phyloP scores from a whole-genome alignment of 345 rosid genomes.

The Clarkia xantiana region DNA sequence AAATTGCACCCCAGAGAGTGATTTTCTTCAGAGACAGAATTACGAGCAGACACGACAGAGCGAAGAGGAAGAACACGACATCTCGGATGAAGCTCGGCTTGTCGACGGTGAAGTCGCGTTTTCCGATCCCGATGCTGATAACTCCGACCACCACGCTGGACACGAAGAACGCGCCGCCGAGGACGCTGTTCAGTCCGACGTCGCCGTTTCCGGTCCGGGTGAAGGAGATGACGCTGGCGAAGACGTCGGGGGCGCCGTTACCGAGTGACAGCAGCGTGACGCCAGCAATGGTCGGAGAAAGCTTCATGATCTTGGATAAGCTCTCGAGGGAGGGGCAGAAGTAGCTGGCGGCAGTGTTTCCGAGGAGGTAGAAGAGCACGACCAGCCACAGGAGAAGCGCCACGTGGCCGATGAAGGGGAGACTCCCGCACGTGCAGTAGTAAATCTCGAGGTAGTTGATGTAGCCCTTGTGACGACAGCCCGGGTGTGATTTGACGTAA shows the following conservation, averaged over 20 bases:
- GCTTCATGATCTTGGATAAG: conserved; percentile 54
- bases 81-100: conserved; percentile 62
- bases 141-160: conserved; percentile 71
- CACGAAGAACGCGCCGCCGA: conserved; percentile 79
- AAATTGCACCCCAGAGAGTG: conserved; percentile 44
- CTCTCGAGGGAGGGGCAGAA: conserved; percentile 70
- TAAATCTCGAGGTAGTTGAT: conserved; percentile 64
- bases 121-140: conserved; percentile 30
- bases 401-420: conserved; percentile 29
- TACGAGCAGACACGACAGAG: conserved; percentile 45
- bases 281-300: conserved; percentile 81
- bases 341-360: conserved; percentile 66
- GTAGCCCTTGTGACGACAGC: conserved; percentile 64
- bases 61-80: conserved; percentile 45
- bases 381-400: conserved; percentile 61
- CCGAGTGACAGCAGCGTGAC: conserved; percentile 78
- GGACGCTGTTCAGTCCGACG: conserved; percentile 64
- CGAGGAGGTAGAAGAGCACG: conserved; percentile 62
- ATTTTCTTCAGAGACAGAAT: conserved; percentile 41
- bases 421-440: conserved; percentile 48
- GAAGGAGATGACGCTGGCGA: conserved; percentile 73
- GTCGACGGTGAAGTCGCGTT: conserved; percentile 31
- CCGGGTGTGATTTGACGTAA: conserved; percentile 36
- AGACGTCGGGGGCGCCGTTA: conserved; percentile 83
- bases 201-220: conserved; percentile 44